Evolutionary conservation across 2,329 filamentous ascomycete genomes (phyloP).

Genomic region (Mycogone perniciosa): DNA sequence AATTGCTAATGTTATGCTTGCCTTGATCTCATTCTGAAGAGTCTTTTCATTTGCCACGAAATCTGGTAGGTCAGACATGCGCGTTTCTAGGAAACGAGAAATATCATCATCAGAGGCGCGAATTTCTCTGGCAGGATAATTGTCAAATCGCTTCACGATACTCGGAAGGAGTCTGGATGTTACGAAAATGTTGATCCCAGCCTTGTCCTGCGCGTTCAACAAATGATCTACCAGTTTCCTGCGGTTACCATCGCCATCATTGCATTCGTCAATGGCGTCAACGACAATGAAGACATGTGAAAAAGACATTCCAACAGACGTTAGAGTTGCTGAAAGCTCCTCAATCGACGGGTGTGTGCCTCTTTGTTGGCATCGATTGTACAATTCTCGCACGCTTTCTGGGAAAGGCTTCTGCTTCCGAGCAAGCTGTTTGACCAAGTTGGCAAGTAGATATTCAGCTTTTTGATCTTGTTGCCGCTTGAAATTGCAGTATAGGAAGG

Average conservation of each 20-base stretch:
- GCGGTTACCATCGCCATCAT: background rate
- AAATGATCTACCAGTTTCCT: background rate
- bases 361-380: background rate
- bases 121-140: background rate
- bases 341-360: background rate
- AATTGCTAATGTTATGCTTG: background rate
- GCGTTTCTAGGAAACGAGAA: background rate
- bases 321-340: background rate
- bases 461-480: background rate
- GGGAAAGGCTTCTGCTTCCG: background rate
- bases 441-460: background rate
- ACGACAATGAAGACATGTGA: slow-evolving; percentile 1
- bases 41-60: background rate
- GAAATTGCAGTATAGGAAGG: slow-evolving; percentile 1
- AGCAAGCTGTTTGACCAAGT: slow-evolving; percentile 1
- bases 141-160: background rate
- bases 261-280: slow-evolving; percentile 3
- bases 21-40: background rate
- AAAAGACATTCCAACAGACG: background rate
- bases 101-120: background rate
- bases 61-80: background rate
- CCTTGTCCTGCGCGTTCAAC: background rate
- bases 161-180: background rate
- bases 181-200: background rate
- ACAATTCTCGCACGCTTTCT: background rate